A percentile compares a stretch with the other conserved stretches of the same genome.
Evolutionary conservation across 2,329 filamentous ascomycete genomes (phyloP).

Genomic region (Colletotrichum destructivum): DNA sequence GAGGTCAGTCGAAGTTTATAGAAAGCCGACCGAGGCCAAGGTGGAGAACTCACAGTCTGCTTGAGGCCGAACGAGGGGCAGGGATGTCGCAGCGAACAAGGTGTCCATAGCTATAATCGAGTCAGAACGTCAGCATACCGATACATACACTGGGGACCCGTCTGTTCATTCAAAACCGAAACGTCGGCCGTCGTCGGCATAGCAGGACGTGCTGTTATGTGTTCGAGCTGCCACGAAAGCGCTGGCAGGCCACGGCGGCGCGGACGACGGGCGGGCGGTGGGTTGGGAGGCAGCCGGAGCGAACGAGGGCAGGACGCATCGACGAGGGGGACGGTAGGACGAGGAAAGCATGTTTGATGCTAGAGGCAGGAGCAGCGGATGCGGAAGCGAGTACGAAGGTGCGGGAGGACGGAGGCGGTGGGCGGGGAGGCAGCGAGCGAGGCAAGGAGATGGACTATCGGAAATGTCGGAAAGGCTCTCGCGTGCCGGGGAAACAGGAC

Average conservation of each 20-base stretch:
- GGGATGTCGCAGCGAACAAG: constrained; percentile 99
- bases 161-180: constrained; percentile 22
- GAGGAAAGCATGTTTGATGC: constrained; percentile 53
- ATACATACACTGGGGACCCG: constrained; percentile 21
- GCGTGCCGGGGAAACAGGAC: constrained; percentile 55
- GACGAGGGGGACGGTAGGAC: constrained; percentile 60
- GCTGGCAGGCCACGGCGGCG: constrained; percentile 33
- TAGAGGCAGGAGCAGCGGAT: constrained; percentile 50
- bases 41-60: constrained; percentile 84
- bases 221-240: constrained; percentile 28
- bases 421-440: constrained; percentile 50
- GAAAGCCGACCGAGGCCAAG: constrained; percentile 2
- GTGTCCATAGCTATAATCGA: constrained; percentile 84
- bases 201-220: constrained; percentile 14
- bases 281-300: constrained; percentile 34
- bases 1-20: background rate
- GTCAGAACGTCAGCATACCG: constrained; percentile 62
- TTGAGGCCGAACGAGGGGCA: constrained; percentile 92
- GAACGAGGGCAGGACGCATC: constrained; percentile 45
- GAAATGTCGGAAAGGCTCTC: constrained; percentile 50
- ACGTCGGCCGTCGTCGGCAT: constrained; percentile 29
- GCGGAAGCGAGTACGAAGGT: constrained; percentile 48
- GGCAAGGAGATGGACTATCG: constrained; percentile 50
- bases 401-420: constrained; percentile 53
- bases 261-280: constrained; percentile 26